Evolutionary conservation across 495 filamentous ascomycete species (phyloP).

Genomic region (Darksidea phi): DNA sequence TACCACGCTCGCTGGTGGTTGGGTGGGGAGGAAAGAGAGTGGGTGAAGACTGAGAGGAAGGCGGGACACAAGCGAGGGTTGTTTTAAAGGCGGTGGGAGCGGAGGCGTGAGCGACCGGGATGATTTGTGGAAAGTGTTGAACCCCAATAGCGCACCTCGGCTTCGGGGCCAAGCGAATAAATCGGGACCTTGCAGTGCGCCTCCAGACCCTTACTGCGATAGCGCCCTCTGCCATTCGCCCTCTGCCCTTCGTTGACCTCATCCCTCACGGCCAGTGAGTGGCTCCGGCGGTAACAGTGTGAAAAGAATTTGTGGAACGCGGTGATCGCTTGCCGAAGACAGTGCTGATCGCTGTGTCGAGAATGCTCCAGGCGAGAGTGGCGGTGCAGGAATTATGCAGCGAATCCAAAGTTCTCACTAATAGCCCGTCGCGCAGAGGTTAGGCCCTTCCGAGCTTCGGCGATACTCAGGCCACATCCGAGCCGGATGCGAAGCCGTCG

Average conservation of each 20-base stretch:
- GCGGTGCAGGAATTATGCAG: not conserved
- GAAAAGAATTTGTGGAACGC: not conserved
- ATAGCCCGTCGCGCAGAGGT: no score
- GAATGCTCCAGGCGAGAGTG: not conserved
- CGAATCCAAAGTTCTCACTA: no score
- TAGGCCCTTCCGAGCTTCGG: no score
- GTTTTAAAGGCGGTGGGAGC: conserved; percentile 25
- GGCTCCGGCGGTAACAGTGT: no score
- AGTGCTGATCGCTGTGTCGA: not conserved
- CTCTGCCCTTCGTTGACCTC: no score
- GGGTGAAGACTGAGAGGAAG: conserved; percentile 5
- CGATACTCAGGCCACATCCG: no score
- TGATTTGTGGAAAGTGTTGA: not conserved
- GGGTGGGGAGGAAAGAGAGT: conserved; percentile 21
- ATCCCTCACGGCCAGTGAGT: not conserved
- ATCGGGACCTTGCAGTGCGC: not conserved
- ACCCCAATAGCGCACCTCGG: not conserved
- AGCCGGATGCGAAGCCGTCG: no score
- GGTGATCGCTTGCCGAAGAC: not conserved
- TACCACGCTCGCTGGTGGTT: conserved; percentile 6
- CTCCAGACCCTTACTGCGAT: not conserved
- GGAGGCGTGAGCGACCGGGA: not conserved
- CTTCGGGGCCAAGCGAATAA: not conserved
- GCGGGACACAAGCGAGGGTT: not conserved
- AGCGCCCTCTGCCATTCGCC: no score